Percentiles rank a stretch among this genome's conserved stretches.
These are phyloP conservation scores for Adansonia digitata DNA, from an alignment of 345 rosid genomes.

Conservation along the genomic window DNA sequence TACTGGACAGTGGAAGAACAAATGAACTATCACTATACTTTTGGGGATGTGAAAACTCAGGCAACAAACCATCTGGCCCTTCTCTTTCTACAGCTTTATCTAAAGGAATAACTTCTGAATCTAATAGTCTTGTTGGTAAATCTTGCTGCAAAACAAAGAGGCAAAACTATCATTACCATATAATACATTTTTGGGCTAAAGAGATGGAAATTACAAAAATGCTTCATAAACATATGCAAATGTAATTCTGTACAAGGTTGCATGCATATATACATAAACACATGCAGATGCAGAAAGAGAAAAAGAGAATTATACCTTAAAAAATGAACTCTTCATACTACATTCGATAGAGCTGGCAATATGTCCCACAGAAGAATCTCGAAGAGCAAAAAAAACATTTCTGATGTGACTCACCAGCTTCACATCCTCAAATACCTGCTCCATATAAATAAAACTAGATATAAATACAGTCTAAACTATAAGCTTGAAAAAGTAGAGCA, in stretches of 20 bases:
- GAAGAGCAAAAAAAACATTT: constrained; percentile 53
- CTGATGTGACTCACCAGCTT: constrained; percentile 57
- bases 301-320: constrained; percentile 41
- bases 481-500: neutral
- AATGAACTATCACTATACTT: constrained; percentile 25
- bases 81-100: constrained; percentile 34
- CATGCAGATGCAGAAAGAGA: constrained; percentile 1
- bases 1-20: constrained; percentile 28
- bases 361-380: constrained; percentile 48
- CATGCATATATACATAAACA: neutral
- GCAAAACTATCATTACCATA: constrained; percentile 17
- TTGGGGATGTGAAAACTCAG: constrained; percentile 25
- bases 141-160: constrained; percentile 42
- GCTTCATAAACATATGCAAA: constrained; percentile 8
- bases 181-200: neutral
- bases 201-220: neutral
- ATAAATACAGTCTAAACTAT: neutral
- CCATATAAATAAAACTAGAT: constrained; percentile 11
- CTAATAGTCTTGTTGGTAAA: constrained; percentile 35
- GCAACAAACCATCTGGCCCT: constrained; percentile 27
- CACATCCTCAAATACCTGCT: constrained; percentile 68
- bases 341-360: constrained; percentile 33
- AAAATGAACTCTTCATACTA: constrained; percentile 36
- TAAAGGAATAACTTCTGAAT: constrained; percentile 35
- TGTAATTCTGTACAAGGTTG: constrained; percentile 1